phyloP scores from a whole-genome alignment of 2,329 filamentous ascomycete species.

The Aurifilum marmelostoma region DNA sequence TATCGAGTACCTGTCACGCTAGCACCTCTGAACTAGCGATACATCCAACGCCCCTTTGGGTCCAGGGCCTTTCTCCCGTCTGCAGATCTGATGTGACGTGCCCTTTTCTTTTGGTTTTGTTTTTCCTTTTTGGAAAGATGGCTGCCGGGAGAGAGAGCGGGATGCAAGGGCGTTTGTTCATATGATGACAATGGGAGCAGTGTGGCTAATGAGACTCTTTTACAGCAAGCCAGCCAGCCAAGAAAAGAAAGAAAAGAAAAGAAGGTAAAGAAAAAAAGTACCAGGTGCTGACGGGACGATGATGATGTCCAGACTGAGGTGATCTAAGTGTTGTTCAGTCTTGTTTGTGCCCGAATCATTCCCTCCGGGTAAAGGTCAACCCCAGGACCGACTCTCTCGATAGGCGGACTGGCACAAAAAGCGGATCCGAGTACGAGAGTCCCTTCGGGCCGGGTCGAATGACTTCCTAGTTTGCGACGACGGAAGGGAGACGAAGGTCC shows the following conservation, averaged over 20 bases:
- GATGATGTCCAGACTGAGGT: neutral
- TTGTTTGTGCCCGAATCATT: too few relatives aligned
- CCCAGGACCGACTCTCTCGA: neutral
- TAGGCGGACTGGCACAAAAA: neutral
- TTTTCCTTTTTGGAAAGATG: neutral
- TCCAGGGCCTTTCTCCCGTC: slow-evolving; percentile 5
- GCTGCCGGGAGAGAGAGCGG: neutral
- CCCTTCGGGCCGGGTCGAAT: neutral
- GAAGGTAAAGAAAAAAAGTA: neutral
- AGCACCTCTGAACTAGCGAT: neutral
- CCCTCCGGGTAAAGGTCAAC: neutral
- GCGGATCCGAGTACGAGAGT: neutral
- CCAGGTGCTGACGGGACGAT: too few relatives aligned
- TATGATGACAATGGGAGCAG: neutral
- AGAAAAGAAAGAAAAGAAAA: too few relatives aligned
- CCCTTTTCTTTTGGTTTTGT: too few relatives aligned
- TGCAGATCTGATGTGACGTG: slow-evolving; percentile 7
- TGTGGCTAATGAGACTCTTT: neutral
- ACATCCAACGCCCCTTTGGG: neutral
- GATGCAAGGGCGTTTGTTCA: neutral
- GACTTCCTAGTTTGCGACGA: neutral
- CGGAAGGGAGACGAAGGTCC: neutral
- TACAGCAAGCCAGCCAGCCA: neutral
- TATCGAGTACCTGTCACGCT: slow-evolving; percentile 1
- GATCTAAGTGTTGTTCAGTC: too few relatives aligned